Evolutionary conservation across 2,329 filamentous ascomycete genomes (phyloP).

Genomic region (Fusarium falciforme): DNA sequence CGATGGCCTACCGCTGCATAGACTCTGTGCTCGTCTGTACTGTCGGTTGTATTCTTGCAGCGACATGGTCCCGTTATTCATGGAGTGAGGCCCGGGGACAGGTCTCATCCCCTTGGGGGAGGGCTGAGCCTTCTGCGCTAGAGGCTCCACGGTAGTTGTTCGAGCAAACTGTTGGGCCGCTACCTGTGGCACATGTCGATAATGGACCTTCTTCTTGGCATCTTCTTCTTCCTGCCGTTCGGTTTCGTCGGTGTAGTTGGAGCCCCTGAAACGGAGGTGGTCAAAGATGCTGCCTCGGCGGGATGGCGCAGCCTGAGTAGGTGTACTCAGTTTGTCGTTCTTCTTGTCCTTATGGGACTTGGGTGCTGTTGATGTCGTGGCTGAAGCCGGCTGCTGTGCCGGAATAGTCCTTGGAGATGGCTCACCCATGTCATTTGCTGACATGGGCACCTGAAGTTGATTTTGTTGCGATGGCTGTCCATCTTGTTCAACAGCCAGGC

Average conservation of each 20-base stretch:
- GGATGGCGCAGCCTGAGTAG: constrained; percentile 12
- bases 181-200: constrained; percentile 64
- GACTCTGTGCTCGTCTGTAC: constrained; percentile 52
- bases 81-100: constrained; percentile 26
- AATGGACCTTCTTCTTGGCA: constrained; percentile 37
- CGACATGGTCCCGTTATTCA: constrained; percentile 43
- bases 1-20: constrained; percentile 42
- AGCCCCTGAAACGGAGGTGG: constrained; percentile 40
- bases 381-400: background rate
- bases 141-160: constrained; percentile 60
- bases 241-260: constrained; percentile 37
- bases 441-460: constrained; percentile 23
- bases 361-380: constrained; percentile 5
- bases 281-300: constrained; percentile 39
- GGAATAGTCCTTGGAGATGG: constrained; percentile 21
- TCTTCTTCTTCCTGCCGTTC: constrained; percentile 34
- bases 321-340: constrained; percentile 10
- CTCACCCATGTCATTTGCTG: constrained; percentile 17
- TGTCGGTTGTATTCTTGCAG: constrained; percentile 51
- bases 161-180: constrained; percentile 66
- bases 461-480: constrained; percentile 32
- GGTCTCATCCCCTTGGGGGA: constrained; percentile 56
- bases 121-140: constrained; percentile 50
- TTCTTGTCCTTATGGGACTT: constrained; percentile 23
- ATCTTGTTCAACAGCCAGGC: constrained; percentile 64